Evolutionary conservation across 2,329 filamentous ascomycete species (phyloP).

Genomic region (Trichoderma sp.): DNA sequence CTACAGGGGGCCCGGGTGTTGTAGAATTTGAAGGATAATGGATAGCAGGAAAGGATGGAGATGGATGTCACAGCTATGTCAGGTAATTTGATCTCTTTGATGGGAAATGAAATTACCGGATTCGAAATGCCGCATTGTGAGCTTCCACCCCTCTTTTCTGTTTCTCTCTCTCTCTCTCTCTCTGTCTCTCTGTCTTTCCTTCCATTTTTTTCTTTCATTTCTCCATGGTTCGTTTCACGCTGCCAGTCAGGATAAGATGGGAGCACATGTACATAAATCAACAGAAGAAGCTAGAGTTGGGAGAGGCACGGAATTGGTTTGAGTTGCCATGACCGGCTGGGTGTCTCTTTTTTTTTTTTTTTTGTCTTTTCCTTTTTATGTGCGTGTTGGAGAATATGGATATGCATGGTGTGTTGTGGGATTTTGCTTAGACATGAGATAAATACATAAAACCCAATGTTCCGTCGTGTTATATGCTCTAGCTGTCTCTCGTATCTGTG

Average conservation of each 20-base stretch:
- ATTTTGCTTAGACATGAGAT: not conserved
- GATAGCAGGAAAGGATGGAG: not conserved
- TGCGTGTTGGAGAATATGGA: not conserved
- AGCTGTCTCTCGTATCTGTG: not conserved
- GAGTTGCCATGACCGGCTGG: not conserved
- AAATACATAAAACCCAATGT: not conserved
- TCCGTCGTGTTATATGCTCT: not conserved
- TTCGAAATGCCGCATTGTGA: not conserved
- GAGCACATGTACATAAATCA: not conserved
- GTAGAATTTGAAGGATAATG: constrained; percentile 43
- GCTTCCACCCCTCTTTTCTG: not conserved
- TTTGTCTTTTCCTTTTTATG: not conserved
- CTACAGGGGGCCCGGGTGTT: constrained; percentile 35
- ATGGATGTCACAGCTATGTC: not conserved
- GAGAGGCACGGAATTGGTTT: not conserved
- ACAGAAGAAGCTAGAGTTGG: not conserved
- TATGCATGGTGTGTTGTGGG: not conserved
- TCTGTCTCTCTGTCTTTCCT: not conserved
- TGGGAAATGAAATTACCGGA: constrained; percentile 9
- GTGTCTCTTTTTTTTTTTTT: not conserved
- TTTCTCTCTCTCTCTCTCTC: no score
- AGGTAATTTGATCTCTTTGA: not conserved
- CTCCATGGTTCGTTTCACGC: not conserved
- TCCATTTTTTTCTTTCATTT: not conserved
- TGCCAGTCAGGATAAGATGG: not conserved